Evolutionary conservation across 768 basidiomycete genomes (phyloP), one percentile per base, ranked within the genome.

Genomic region (Boletus sp.): DNA sequence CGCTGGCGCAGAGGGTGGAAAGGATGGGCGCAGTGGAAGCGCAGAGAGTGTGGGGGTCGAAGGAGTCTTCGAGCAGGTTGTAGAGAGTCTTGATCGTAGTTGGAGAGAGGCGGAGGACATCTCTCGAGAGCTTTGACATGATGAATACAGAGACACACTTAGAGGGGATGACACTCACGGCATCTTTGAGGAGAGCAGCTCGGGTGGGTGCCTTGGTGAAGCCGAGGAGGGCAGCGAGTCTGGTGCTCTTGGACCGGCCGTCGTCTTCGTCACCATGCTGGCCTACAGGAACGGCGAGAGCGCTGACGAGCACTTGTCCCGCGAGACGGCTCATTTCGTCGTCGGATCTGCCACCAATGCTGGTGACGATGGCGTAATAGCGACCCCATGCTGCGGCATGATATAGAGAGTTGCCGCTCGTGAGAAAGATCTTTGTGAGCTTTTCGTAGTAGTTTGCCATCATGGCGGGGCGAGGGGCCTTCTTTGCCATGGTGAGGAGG

Each of bases 381-480:
- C 87, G 80, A 42, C 88, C 84, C 94, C 94, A 98, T 0, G 96
- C 93, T 17, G 96, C 93, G 46, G 96, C 95, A 68, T 98, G 96
- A 75, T 93, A 98, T 14, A 99, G 77, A 4, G 93, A 87, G 63
- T 94, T 96, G 15, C 93, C 90, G 56, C 89, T 92, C 78, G 94
- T 96, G 64, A 95, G 79, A 79, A 98, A 99, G 59, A 99, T 96
- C 67, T 88, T 89, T 40, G 95, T 91, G 59, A 98, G 83, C 74
- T 98, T 98, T 72, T 98, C 94, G 74, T 98, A 98, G 75, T 98
- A 98, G 71, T 91, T 93, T 55, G 93, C 93, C 95, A 98, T 98
- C 93, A 98, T 96, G 13, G 87, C 81, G 0, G 93, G 92, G 33
- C 93, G 86, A 1, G 93, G 92, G 0, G 91, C 84, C 73, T 94